Evolutionary conservation across 345 rosid species (phyloP), one percentile per base, ranked within the genome.

Genomic region (Citrus medica): DNA sequence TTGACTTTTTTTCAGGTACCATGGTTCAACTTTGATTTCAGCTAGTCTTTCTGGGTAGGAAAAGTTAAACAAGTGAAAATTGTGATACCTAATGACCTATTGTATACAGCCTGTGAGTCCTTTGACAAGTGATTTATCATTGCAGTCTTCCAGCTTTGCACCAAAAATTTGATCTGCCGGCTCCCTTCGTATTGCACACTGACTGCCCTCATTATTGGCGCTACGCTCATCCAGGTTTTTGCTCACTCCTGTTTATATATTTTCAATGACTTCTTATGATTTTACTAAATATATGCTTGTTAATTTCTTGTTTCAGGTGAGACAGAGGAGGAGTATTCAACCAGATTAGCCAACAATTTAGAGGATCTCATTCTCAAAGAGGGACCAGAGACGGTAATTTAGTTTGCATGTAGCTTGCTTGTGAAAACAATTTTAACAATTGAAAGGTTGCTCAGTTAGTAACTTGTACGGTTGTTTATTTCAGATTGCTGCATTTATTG

Each of bases 131-230:
- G 48, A 74, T 75, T 16, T 17, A 59, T 65, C 42, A 9, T 79
- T 71, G 79, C 88, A 96, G 97, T 51, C 92, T 96, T 81, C 94
- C 98, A 10, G 89, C 95, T 10, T 69, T 94, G 85, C 99, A 96
- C 81, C 97, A 94, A 62, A 91, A 92, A 46, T 96, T 96, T 86
- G 99, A 96, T 87, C 87, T 96, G 77, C 98, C 99, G 10, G 97
- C 97, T 73, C 98, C 98, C 24, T 96, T 96, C 79, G 94, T 96
- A 64, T 66, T 92, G 72, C 98, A 96, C 72, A 92, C 98, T 16
- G 97, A 96, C 84, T 96, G 99, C 81, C 98, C 98, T 86, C 99
- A 96, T 85, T 96, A 96, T 84, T 94, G 99, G 98, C 94, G 98
- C 69, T 88, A 78, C 84, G 98, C 93, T 88, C 93, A 87, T 83